Base-by-base conservation (phyloP, 495 filamentous ascomycete genomes). In the Aspergillus asperescens region DNA sequence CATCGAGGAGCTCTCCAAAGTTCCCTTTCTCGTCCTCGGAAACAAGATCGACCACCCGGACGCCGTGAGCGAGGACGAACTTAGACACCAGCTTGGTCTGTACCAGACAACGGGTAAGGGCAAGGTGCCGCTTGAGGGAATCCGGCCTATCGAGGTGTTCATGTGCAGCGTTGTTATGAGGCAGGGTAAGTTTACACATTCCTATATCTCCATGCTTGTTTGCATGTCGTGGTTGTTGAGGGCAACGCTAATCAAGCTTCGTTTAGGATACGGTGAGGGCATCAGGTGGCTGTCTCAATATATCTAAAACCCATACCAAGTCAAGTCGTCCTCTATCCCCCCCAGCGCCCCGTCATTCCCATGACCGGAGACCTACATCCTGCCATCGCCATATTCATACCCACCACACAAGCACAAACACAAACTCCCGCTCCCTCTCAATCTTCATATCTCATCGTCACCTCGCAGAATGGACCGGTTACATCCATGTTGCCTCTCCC, bases 31-130 rank as follows among this genome's bases (percentile, higher is more conserved):
- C 41, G 78, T 98, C 38, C 83, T 98, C 51, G 93, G 92, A 51
- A 97, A 98, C 80, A 98, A 97, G 82, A 98, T 96, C 70, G 92
- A 98, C 69, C 91, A 97, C 74, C 90, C 92, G 31, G 86, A 95
- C 57, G 92, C 92, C 53, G 85, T 96, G 42, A 88, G 83, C 57
- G 92, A 98, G 81, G 92, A 97, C 58, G 89, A 96, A 71, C 80
- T 96, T 59, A 80, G 93, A 60, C 82, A 89, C 66, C 85, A 89
- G 66, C 75, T 97, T 44, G 93, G 93, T 49, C 70, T 97, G 63
- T 96, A 90, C 72, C 90, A 96, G 75, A 97, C 91, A 24, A 96
- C 93, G 48, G 93, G 94, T 58, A 97, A 98, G 81, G 92, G 91
- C 71, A 96, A 93, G 80, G 86, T 95, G 49, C 90, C 88, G 50